Evolutionary conservation across 2,329 filamentous ascomycete genomes (phyloP).

Genomic region (Fusarium chaquense): DNA sequence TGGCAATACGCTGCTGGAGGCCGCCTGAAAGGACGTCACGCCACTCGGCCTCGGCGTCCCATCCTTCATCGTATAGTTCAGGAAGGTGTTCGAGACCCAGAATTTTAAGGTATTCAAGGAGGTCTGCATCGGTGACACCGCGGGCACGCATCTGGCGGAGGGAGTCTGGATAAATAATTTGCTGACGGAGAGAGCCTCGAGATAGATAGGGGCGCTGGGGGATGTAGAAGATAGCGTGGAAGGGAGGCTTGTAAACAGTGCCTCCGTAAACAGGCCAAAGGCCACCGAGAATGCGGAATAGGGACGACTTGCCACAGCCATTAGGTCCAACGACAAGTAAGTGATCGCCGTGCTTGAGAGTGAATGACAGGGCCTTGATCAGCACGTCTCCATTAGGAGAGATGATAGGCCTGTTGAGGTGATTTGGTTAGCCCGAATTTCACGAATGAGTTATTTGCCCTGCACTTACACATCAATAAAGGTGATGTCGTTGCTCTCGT

Average conservation of each 20-base stretch:
- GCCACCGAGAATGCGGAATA: conserved; percentile 96
- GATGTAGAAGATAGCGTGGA: conserved; percentile 97
- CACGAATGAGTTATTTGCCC: neutral
- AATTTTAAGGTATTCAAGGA: conserved; percentile 79
- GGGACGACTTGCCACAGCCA: conserved; percentile 94
- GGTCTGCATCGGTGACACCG: conserved; percentile 83
- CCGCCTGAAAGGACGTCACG: conserved; percentile 92
- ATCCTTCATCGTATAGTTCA: conserved; percentile 79
- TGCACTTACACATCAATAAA: conserved; percentile 79
- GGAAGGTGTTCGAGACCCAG: conserved; percentile 88
- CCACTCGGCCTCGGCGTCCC: conserved; percentile 97
- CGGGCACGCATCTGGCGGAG: conserved; percentile 88
- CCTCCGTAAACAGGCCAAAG: conserved; percentile 98
- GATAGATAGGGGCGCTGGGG: conserved; percentile 95
- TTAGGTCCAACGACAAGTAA: conserved; percentile 96
- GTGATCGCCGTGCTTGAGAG: conserved; percentile 87
- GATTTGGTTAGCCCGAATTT: conserved; percentile 30
- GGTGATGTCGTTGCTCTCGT: conserved; percentile 85
- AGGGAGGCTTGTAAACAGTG: conserved; percentile 89
- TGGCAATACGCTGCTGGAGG: conserved; percentile 94
- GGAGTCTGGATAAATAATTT: conserved; percentile 95
- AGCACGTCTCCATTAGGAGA: conserved; percentile 96
- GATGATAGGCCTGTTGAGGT: conserved; percentile 77
- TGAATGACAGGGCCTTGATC: conserved; percentile 86
- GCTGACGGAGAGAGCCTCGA: conserved; percentile 90